Evolutionary conservation across 208 protist species (phyloP), one percentile per base, ranked within the genome.

Genomic region (Naegleria gruberi): DNA sequence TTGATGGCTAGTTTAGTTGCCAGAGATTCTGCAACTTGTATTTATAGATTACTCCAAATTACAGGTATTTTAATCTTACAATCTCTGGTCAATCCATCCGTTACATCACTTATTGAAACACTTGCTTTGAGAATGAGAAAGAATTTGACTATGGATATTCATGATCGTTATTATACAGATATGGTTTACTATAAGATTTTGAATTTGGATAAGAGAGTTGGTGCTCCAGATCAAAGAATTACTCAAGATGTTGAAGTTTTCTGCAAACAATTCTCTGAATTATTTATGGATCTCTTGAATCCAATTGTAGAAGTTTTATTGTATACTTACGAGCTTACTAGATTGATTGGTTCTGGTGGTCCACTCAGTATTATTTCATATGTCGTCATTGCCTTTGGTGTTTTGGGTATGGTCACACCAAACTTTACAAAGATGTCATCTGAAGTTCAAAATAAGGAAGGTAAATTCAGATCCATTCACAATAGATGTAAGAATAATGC

Each of bases 171-270:
- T 42, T 88, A 88, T 41, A 30, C 23, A n/a, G 15, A 88, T 42
- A 88, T 88, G 84, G 43, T 65, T 19, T 88, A 88, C 42, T 88
- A 88, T 23, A 88, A 65, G n/a, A 42, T 43, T 40, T 26, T n/a
- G 46, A 65, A 65, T 41, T 42, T 88, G 12, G 65, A 77, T 37
- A 77, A 77, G 30, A 77, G 30, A 37, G 30, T 37, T 15, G 65
- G 65, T 37, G 37, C 12, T 83, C 77, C n/a, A 26, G 84, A 88
- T 57, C 84, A 88, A 88, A 7, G 43, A 40, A 88, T 88, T 42
- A 88, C 84, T 73, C 45, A 88, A 88, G 84, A 88, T 65, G 84
- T 88, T 19, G 84, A 88, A 65, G 15, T 88, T 8, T 65, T 40
- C 5, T 44, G 84, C 30, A 65, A 88, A 41, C 8, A 88, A 40